Evolutionary conservation across 2,329 filamentous ascomycete genomes (phyloP), one percentile per base, ranked within the genome.

Genomic region (Cladosporium sp.): DNA sequence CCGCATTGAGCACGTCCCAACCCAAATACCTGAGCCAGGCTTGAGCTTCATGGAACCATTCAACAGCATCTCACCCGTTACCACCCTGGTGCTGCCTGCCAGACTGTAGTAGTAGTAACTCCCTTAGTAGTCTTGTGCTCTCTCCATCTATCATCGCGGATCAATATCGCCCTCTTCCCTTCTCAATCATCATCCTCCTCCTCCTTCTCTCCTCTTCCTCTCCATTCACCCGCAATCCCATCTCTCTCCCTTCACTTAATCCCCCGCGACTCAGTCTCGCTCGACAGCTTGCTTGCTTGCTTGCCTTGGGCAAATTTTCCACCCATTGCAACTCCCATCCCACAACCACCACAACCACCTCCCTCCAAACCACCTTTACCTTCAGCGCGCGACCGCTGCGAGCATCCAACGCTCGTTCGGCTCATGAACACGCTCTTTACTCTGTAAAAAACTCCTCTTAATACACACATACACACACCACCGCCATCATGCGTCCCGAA

Each of bases 401-500:
- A 27, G 22, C 22, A 5, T 9, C 25, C 25, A 30, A 22, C 40
- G 25, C 35, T 39, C 45, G 35, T 22, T 33, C 38, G 45, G 45
- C 45, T 40, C 45, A 53, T 54, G 49, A 47, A 53, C 39, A 50
- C 54, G 32, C 50, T 58, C 56, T 55, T 55, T 57, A 46, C 38
- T 39, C 45, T 50, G 43, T 53, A 50, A 52, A 50, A 46, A 52
- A 55, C n/a, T 51, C 35, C 50, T 35, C 50, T 41, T 49, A 52
- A 48, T 53, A 53, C 55, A 52, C 55, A 49, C 22, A 27, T 9
- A 4, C 5, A 27, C 22, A 4, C 22, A 7, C 32, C 32, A n/a
- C 32, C 32, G 11, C 32, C 50, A 58, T 19, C 63, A 97, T 97
- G 92, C 88, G 88, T 78, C 93, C 93, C 72, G 93, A 98, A 82